These are phyloP conservation scores for Penicillium manginii DNA, from an alignment of 495 filamentous ascomycete genomes.

Conservation along the genomic window DNA sequence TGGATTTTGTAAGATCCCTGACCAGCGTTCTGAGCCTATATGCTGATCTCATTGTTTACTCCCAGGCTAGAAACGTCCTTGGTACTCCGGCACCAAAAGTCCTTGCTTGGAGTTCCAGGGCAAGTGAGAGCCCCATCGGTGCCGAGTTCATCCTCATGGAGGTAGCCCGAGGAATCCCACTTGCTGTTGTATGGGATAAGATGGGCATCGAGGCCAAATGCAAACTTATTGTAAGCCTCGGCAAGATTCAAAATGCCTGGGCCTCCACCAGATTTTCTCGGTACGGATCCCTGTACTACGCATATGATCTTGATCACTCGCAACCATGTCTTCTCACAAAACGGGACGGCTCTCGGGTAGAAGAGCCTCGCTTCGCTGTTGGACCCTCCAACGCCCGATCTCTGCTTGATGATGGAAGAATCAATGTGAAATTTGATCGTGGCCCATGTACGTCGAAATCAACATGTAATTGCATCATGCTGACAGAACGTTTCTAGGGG, in stretches of 20 bases:
- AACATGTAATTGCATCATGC: too few relatives aligned
- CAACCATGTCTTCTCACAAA: not conserved
- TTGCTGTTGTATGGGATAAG: slow-evolving; percentile 34
- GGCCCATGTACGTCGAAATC: slow-evolving; percentile 39
- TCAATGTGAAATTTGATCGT: slow-evolving; percentile 28
- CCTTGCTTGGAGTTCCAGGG: not conserved
- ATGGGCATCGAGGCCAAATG: slow-evolving; percentile 31
- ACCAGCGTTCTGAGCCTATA: not conserved
- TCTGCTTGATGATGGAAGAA: slow-evolving; percentile 32
- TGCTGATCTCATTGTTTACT: too few relatives aligned
- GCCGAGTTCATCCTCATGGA: slow-evolving; percentile 48
- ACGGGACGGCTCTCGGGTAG: not conserved
- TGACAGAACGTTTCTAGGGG: slow-evolving; percentile 20
- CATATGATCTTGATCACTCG: not conserved
- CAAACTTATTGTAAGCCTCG: slow-evolving; percentile 34
- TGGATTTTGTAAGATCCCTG: slow-evolving; percentile 42
- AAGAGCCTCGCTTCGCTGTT: slow-evolving; percentile 28
- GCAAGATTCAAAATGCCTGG: slow-evolving; percentile 31
- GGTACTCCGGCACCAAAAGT: not conserved
- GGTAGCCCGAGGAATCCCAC: slow-evolving; percentile 37
- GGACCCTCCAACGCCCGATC: slow-evolving; percentile 31
- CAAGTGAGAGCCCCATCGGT: slow-evolving; percentile 29
- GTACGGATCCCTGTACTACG: slow-evolving; percentile 9
- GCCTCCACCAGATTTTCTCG: slow-evolving; percentile 18
- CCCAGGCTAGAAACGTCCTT: not conserved